phyloP scores from a whole-genome alignment of 805 yeast species.

The Wickerhamiella alocasiicola region DNA sequence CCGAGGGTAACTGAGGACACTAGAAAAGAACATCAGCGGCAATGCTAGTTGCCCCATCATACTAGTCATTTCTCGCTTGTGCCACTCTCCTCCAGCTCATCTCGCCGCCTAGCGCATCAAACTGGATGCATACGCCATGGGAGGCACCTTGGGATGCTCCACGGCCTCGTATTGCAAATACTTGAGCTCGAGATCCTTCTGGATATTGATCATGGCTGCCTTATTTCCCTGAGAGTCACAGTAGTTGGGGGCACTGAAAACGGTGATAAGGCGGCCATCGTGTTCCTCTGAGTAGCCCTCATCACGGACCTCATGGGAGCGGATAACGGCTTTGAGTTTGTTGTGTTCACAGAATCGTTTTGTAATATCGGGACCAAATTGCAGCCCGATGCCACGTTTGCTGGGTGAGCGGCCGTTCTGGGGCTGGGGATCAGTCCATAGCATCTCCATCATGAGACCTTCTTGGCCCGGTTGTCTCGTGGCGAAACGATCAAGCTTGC shows the following conservation, averaged over 20 bases:
- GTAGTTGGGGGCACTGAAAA: slow-evolving; percentile 97
- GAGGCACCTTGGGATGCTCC: slow-evolving; percentile 79
- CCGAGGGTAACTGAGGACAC: too few relatives aligned
- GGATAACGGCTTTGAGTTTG: slow-evolving; percentile 61
- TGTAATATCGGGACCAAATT: slow-evolving; percentile 94
- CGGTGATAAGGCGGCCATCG: slow-evolving; percentile 73
- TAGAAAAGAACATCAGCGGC: too few relatives aligned
- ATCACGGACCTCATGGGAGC: slow-evolving; percentile 94
- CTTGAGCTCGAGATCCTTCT: slow-evolving; percentile 36
- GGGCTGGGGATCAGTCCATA: slow-evolving; percentile 95
- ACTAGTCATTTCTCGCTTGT: too few relatives aligned
- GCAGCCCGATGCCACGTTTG: slow-evolving; percentile 89
- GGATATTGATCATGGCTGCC: slow-evolving; percentile 79
- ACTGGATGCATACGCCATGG: slow-evolving; percentile 73
- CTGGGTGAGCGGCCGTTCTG: slow-evolving; percentile 70
- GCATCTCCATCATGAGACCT: slow-evolving; percentile 88
- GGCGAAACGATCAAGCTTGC: slow-evolving; percentile 53
- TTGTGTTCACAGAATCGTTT: slow-evolving; percentile 61
- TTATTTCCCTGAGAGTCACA: slow-evolving; percentile 85
- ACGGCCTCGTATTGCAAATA: slow-evolving; percentile 64
- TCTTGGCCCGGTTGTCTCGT: slow-evolving; percentile 72
- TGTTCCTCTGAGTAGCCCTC: slow-evolving; percentile 84
- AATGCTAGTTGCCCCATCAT: too few relatives aligned
- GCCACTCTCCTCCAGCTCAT: too few relatives aligned
- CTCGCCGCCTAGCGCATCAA: slow-evolving; percentile 22